A percentile compares a stretch with the other conserved stretches of the same genome.
Conservation (phyloP, 2,329 filamentous ascomycete species). For the Davidsoniella virescens region DNA sequence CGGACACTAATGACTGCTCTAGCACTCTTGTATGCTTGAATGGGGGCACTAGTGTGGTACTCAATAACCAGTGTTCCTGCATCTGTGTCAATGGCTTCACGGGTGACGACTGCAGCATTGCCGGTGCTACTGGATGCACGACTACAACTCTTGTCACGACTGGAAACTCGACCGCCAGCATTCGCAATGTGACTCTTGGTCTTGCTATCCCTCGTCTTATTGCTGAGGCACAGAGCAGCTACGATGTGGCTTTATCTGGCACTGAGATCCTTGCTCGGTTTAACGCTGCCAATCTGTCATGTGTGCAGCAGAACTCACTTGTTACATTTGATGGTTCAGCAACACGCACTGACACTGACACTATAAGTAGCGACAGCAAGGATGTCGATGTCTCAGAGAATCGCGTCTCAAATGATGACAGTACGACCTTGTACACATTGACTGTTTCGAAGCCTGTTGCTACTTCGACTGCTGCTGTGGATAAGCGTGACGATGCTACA, state of each 20-base stretch:
- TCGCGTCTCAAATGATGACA: background rate
- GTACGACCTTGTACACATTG: background rate
- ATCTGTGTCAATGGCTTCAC: constrained; percentile 83
- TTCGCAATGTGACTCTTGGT: constrained; percentile 63
- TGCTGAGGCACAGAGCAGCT: constrained; percentile 45
- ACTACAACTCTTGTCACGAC: constrained; percentile 30
- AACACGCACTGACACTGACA: constrained; percentile 20
- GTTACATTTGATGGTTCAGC: constrained; percentile 59
- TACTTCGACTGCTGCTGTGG: background rate
- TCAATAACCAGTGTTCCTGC: constrained; percentile 57
- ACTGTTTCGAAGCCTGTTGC: constrained; percentile 1
- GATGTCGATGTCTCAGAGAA: constrained; percentile 1
- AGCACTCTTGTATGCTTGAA: constrained; percentile 53
- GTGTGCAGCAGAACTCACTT: constrained; percentile 70
- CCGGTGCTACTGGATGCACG: constrained; percentile 34
- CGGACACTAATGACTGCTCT: constrained; percentile 37
- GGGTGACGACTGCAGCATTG: constrained; percentile 33
- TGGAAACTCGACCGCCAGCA: constrained; percentile 21
- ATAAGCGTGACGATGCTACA: background rate
- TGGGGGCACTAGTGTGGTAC: constrained; percentile 60
- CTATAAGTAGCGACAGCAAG: constrained; percentile 15
- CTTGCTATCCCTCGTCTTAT: constrained; percentile 63
- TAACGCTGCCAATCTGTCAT: constrained; percentile 59
- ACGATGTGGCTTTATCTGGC: constrained; percentile 57
- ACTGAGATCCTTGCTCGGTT: constrained; percentile 59